Base-by-base conservation (phyloP, 805 yeast genomes). In the Yamadazyma paraphyllophila region DNA sequence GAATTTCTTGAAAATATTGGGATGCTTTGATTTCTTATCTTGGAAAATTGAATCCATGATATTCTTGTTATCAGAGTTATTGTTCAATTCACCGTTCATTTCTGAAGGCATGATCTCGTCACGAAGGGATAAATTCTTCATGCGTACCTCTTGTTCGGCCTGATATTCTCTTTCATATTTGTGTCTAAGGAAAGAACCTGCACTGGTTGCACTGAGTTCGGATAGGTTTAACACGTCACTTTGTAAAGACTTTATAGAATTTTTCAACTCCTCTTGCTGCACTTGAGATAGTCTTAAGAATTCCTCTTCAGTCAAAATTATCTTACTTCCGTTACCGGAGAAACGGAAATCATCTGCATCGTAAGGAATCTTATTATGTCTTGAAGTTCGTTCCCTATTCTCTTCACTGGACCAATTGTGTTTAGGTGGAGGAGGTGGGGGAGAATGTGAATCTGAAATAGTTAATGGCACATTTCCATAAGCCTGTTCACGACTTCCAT, bases 181-280 rank as follows among this genome's bases (percentile, higher is more conserved):
- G 60, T 88, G 95, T 57, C 96, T 77, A 38, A 83, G 81, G 47
- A 82, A 81, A 26, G 95, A 86, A 0, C 95, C 96, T 1, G 96
- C 96, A 51, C 94, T 84, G 0, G 96, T 86, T 4, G 96, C 96
- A 66, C 94, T 85, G 50, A 86, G 76, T 60, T 87, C 94, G 30
- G 90, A 83, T 44, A 71, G 57, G 44, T 71, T 72, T 45, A 71
- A 63, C 4, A 72, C 76, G 48, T 72, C 77, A 54, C 76, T 70
- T 54, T 72, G 68, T 39, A 71, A 58, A 2, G 75, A 69, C 46
- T 71, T 66, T 44, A 69, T 57, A 2, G 74, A 69, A 46, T 61
- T 66, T 39, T 66, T 69, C 48, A 69, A 57, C 31, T 67, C 73
- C 46, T 68, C 70, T 38, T 63, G 70, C 38, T 64, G 67, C 38